Conservation (phyloP, 768 basidiomycete species). For the Lactarius trivialis region DNA sequence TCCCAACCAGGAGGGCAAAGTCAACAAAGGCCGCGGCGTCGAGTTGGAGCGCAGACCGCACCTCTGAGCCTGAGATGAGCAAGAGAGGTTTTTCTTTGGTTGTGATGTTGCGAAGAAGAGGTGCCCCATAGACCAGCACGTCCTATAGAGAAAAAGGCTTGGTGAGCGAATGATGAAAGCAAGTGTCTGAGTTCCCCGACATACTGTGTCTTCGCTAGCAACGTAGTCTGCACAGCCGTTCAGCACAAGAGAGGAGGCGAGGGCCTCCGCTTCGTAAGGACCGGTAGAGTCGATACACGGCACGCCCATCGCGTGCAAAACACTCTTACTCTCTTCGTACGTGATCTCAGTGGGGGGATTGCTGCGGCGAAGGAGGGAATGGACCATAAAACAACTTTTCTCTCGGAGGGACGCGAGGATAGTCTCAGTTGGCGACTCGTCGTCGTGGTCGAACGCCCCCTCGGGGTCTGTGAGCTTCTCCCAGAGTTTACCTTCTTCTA, state of each 20-base stretch:
- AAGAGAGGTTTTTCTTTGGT: slow-evolving; percentile 51
- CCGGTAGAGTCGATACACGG: slow-evolving; percentile 63
- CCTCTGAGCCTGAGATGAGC: slow-evolving; percentile 54
- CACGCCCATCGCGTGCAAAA: slow-evolving; percentile 76
- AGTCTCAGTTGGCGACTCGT: slow-evolving; percentile 23
- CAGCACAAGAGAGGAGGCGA: slow-evolving; percentile 72
- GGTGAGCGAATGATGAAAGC: not conserved
- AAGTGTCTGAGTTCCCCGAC: not conserved
- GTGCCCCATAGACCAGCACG: slow-evolving; percentile 76
- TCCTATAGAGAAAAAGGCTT: slow-evolving; percentile 41
- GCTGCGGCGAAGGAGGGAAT: slow-evolving; percentile 59
- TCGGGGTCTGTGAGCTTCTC: slow-evolving; percentile 11
- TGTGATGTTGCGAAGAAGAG: slow-evolving; percentile 74
- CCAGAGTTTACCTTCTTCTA: slow-evolving; percentile 29
- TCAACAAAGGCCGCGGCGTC: slow-evolving; percentile 61
- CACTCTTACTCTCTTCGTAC: slow-evolving; percentile 62
- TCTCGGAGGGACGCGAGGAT: slow-evolving; percentile 35
- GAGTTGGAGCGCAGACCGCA: slow-evolving; percentile 54
- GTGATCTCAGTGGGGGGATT: slow-evolving; percentile 56
- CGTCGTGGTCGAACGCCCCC: slow-evolving; percentile 15
- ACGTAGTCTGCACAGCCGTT: slow-evolving; percentile 80
- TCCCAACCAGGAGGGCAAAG: slow-evolving; percentile 82
- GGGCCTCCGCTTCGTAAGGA: slow-evolving; percentile 77
- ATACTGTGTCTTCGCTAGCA: slow-evolving; percentile 82
- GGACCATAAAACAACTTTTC: slow-evolving; percentile 50